Evolutionary conservation across 495 filamentous ascomycete genomes (phyloP).

Genomic region (Monascus purpureus): DNA sequence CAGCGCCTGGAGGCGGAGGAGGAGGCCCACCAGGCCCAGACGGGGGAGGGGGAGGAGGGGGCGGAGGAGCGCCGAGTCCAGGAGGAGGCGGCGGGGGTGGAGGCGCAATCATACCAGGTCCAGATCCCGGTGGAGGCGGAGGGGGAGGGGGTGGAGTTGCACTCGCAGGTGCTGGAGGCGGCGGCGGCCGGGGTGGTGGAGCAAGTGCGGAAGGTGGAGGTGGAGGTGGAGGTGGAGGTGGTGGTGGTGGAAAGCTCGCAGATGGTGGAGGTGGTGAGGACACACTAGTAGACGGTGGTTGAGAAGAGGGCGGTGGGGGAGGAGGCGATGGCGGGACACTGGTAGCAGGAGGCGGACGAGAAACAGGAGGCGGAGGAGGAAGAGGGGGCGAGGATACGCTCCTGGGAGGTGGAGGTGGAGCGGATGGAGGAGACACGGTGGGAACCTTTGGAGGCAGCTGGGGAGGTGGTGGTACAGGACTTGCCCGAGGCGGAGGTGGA

Average conservation of each 20-base stretch:
- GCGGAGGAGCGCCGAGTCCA: conserved; percentile 23
- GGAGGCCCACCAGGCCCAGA: conserved; percentile 42
- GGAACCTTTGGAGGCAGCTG: conserved; percentile 64
- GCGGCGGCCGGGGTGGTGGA: conserved; percentile 38
- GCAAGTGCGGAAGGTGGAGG: conserved; percentile 31
- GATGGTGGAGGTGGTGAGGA: conserved; percentile 41
- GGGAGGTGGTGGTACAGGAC: conserved; percentile 43
- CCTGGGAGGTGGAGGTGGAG: conserved; percentile 44
- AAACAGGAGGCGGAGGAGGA: conserved; percentile 16
- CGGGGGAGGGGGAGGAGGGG: conserved; percentile 34
- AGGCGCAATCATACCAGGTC: conserved; percentile 8
- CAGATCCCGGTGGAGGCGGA: background rate
- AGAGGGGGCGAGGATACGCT: conserved; percentile 20
- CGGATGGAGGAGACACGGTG: conserved; percentile 16
- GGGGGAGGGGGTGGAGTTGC: conserved; percentile 19
- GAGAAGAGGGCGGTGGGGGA: conserved; percentile 49
- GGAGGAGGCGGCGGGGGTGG: conserved; percentile 32
- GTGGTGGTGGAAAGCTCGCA: conserved; percentile 14
- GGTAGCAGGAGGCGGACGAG: conserved; percentile 32
- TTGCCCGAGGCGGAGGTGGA: conserved; percentile 55
- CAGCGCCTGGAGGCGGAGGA: conserved; percentile 53
- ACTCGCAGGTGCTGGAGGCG: conserved; percentile 8
- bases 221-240: conserved; percentile 18
- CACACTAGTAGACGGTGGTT: no score
- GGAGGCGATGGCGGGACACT: conserved; percentile 25